Conservation (phyloP, 78 protist genomes). For the Diacronema lutheri region DNA sequence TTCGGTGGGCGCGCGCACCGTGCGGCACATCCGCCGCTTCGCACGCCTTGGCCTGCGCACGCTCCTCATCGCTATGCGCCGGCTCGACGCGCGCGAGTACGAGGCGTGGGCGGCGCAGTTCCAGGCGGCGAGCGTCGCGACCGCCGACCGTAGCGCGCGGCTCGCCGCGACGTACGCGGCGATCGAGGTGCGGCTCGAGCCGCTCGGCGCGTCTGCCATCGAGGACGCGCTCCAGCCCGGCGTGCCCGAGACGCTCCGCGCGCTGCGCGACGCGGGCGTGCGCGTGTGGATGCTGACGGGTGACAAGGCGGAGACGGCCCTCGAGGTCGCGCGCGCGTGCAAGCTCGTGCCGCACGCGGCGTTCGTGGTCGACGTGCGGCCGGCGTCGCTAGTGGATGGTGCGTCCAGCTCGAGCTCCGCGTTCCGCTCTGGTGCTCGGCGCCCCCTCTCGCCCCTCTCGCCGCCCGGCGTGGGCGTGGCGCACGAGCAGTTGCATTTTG, state of each 20-base stretch:
- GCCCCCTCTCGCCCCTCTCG: too few relatives aligned
- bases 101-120: background rate
- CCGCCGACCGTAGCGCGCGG: too few relatives aligned
- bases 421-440: too few relatives aligned
- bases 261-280: slow-evolving; percentile 74
- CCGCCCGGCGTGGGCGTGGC: too few relatives aligned
- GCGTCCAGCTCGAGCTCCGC: too few relatives aligned
- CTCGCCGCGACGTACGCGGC: background rate
- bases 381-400: too few relatives aligned
- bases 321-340: slow-evolving; percentile 21
- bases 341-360: background rate
- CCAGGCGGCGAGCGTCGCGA: background rate
- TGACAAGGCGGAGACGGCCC: slow-evolving; percentile 94
- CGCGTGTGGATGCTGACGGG: slow-evolving; percentile 97
- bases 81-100: background rate
- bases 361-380: background rate
- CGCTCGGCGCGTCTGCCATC: slow-evolving; percentile 93
- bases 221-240: slow-evolving; percentile 92
- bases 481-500: too few relatives aligned
- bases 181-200: slow-evolving; percentile 27
- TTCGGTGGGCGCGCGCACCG: background rate
- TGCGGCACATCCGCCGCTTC: slow-evolving; percentile 19
- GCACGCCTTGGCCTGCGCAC: slow-evolving; percentile 85
- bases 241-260: slow-evolving; percentile 64
- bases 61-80: background rate